Evolutionary conservation across 1,139 yeast genomes (phyloP).

Genomic region (Taphrina wiesneri): DNA sequence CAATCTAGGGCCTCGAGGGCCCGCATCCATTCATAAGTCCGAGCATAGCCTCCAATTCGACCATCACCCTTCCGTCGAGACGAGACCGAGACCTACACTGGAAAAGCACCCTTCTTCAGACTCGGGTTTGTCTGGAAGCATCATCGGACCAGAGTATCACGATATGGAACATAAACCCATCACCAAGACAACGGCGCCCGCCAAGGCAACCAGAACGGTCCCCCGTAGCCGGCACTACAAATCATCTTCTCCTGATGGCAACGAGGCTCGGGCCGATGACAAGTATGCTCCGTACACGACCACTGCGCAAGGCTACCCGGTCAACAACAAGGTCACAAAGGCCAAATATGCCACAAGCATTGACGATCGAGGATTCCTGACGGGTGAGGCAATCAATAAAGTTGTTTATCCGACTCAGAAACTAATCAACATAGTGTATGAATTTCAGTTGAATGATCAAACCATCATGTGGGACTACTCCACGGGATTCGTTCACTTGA

Average conservation of each 20-base stretch:
- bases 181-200: background rate
- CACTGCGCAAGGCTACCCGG: constrained; percentile 27
- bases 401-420: background rate
- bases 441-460: constrained; percentile 61
- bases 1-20: constrained; percentile 14
- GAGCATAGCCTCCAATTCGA: background rate
- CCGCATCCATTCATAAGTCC: background rate
- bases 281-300: constrained; percentile 12
- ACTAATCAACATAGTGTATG: constrained; percentile 54
- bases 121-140: background rate
- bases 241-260: constrained; percentile 2
- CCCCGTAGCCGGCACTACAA: constrained; percentile 9
- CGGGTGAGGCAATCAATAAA: constrained; percentile 43
- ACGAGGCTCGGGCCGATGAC: background rate
- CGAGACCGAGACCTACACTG: background rate
- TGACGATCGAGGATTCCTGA: constrained; percentile 66
- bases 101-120: background rate
- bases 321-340: constrained; percentile 32
- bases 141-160: background rate
- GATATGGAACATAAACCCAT: background rate
- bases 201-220: background rate
- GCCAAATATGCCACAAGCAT: constrained; percentile 64
- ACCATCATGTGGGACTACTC: constrained; percentile 87
- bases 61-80: background rate
- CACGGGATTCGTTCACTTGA: constrained; percentile 84